These are phyloP conservation scores for Acacia confusa DNA, from an alignment of 306 rosid species.

Conservation along the genomic window DNA sequence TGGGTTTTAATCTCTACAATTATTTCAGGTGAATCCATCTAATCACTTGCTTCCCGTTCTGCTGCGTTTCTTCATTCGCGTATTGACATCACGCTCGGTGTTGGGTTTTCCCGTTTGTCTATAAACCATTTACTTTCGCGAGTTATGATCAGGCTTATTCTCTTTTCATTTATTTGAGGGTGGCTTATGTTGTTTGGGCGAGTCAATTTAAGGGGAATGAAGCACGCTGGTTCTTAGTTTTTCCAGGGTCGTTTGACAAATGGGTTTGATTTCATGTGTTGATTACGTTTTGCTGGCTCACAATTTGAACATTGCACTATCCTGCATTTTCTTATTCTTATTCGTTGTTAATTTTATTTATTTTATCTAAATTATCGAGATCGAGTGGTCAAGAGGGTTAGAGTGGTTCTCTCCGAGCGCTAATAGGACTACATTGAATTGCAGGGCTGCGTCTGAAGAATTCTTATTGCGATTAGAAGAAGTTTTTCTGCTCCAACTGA, in stretches of 20 bases:
- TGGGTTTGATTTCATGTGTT: neutral
- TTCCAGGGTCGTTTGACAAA: neutral
- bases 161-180: neutral
- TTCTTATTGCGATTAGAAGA: neutral
- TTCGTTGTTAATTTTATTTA: neutral
- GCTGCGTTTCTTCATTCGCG: neutral
- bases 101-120: neutral
- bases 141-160: conserved; percentile 20
- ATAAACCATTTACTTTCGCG: neutral
- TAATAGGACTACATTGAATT: conserved; percentile 18
- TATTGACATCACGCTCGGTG: neutral
- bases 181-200: neutral
- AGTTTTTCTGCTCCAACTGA: neutral
- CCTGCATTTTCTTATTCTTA: neutral
- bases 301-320: neutral
- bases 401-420: neutral
- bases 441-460: conserved; percentile 15
- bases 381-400: neutral
- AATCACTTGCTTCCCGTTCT: neutral
- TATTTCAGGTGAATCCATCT: conserved; percentile 17
- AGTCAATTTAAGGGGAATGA: neutral
- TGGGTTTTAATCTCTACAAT: conserved; percentile 12
- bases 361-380: neutral
- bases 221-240: neutral
- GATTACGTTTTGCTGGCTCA: neutral